These are phyloP conservation scores for Meyerozyma carpophila DNA, from an alignment of 1,139 yeast species.

Conservation along the genomic window DNA sequence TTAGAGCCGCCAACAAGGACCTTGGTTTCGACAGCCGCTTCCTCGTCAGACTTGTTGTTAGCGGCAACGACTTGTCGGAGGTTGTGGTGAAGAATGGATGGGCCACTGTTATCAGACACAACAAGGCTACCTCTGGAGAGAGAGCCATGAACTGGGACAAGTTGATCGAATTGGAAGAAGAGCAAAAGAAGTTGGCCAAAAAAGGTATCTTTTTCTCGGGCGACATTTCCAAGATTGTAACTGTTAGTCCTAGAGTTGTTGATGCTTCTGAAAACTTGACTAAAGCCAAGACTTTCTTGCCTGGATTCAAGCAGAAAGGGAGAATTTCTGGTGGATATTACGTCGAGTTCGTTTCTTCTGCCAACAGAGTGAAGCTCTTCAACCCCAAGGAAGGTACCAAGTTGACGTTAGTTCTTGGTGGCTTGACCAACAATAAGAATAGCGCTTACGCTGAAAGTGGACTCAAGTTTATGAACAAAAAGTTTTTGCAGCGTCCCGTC, in stretches of 20 bases:
- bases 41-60: conserved; percentile 50
- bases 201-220: conserved; percentile 52
- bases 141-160: conserved; percentile 77
- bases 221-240: conserved; percentile 44
- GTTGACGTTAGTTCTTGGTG: conserved; percentile 71
- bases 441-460: conserved; percentile 46
- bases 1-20: conserved; percentile 52
- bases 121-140: conserved; percentile 63
- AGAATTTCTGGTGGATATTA: conserved; percentile 53
- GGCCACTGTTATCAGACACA: conserved; percentile 76
- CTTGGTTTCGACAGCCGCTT: conserved; percentile 63
- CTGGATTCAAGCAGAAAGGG: conserved; percentile 64
- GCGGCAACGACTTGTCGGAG: conserved; percentile 58
- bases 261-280: conserved; percentile 75
- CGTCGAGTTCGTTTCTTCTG: conserved; percentile 67
- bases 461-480: conserved; percentile 47
- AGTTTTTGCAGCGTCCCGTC: conserved; percentile 67
- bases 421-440: conserved; percentile 50
- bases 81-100: conserved; percentile 58
- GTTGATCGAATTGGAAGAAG: conserved; percentile 63
- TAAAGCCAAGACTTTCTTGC: conserved; percentile 70
- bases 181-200: conserved; percentile 47
- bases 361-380: conserved; percentile 60
- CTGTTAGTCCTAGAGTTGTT: conserved; percentile 55
- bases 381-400: conserved; percentile 71